Percentiles rank a stretch among this genome's conserved stretches.
These are phyloP conservation scores for Pichia sp. DNA, from an alignment of 1,139 yeast species.

Conservation along the genomic window DNA sequence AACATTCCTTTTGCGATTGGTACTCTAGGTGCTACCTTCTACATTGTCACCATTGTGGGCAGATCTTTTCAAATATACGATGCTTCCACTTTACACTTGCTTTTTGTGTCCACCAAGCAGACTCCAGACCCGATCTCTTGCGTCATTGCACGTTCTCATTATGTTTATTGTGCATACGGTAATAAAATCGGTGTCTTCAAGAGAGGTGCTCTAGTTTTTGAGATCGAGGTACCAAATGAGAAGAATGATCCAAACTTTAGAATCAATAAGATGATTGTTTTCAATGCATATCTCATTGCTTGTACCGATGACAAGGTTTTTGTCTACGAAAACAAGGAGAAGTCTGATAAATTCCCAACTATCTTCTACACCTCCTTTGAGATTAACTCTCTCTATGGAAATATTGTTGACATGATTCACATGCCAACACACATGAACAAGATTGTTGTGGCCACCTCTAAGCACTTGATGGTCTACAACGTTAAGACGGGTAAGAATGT, in stretches of 20 bases:
- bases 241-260: conserved; percentile 27
- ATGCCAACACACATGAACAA: conserved; percentile 93
- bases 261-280: conserved; percentile 48
- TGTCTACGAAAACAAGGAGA: conserved; percentile 51
- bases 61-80: conserved; percentile 88
- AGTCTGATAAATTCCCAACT: conserved; percentile 41
- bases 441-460: conserved; percentile 66
- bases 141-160: conserved; percentile 75
- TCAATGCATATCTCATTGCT: conserved; percentile 76
- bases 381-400: conserved; percentile 58
- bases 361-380: conserved; percentile 61
- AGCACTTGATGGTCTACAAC: conserved; percentile 55
- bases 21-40: conserved; percentile 79
- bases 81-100: conserved; percentile 76
- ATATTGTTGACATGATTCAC: conserved; percentile 63
- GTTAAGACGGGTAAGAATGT: conserved; percentile 72
- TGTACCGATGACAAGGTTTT: conserved; percentile 48
- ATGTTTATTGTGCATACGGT: conserved; percentile 74
- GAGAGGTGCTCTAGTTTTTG: conserved; percentile 70
- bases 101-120: conserved; percentile 81
- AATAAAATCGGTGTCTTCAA: conserved; percentile 68
- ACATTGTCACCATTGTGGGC: conserved; percentile 87
- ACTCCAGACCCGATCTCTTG: conserved; percentile 65
- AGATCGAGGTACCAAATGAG: conserved; percentile 32
- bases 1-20: conserved; percentile 84